A percentile compares a stretch with the other conserved stretches of the same genome.
Conservation (phyloP, 176 grass and related monocot species). For the Cymbopogon citratus region DNA sequence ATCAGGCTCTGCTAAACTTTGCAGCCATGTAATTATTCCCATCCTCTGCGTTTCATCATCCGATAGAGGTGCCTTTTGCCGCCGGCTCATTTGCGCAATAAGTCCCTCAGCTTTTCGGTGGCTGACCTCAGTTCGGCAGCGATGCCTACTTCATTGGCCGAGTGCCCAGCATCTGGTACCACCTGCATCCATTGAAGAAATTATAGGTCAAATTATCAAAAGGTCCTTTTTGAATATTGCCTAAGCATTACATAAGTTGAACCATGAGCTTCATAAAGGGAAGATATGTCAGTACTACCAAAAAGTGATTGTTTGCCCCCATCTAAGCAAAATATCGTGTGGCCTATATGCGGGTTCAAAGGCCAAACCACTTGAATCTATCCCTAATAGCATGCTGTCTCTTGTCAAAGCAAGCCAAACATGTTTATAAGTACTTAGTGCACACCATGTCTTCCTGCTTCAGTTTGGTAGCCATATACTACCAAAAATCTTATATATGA, state of each 20-base stretch:
- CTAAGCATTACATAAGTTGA: neutral
- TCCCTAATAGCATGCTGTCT: neutral
- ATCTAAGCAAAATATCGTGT: neutral
- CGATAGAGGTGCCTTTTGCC: neutral
- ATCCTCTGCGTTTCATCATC: neutral
- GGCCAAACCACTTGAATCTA: neutral
- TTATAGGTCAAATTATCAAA: neutral
- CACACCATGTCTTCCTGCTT: neutral
- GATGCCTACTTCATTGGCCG: conserved; percentile 70
- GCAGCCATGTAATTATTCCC: neutral
- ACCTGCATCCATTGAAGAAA: conserved; percentile 40
- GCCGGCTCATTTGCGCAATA: conserved; percentile 38
- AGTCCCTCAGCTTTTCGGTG: conserved; percentile 67
- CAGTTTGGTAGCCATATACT: neutral
- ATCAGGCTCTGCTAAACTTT: neutral
- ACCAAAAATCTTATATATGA: neutral
- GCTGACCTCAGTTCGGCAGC: conserved; percentile 66
- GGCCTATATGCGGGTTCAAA: neutral
- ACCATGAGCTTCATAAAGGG: too few relatives aligned
- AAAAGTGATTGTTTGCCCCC: neutral
- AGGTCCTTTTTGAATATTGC: neutral
- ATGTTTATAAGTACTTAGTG: neutral
- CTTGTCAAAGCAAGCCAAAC: neutral
- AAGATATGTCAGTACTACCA: neutral
- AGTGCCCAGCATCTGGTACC: conserved; percentile 84